Evolutionary conservation across 805 yeast species (phyloP).

Genomic region (Debaryomyces castellii): DNA sequence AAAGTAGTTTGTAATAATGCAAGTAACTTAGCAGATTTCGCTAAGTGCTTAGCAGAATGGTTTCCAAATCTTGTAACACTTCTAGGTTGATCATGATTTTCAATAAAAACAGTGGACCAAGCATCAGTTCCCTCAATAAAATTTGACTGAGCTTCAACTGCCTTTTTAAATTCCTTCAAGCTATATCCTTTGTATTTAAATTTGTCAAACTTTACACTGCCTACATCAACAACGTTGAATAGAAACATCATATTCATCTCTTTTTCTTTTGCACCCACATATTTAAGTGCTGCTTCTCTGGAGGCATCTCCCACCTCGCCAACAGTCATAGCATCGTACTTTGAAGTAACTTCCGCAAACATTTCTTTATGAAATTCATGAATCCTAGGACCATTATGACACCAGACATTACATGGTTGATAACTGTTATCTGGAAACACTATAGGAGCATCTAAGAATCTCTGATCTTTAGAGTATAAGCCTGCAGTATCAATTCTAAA

Average conservation of each 20-base stretch:
- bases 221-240: conserved; percentile 36
- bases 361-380: conserved; percentile 59
- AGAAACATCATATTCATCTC: conserved; percentile 39
- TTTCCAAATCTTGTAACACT: conserved; percentile 53
- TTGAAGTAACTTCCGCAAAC: conserved; percentile 38
- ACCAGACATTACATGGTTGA: conserved; percentile 36
- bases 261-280: conserved; percentile 39
- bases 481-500: conserved; percentile 60
- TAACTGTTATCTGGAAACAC: conserved; percentile 36
- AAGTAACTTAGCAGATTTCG: conserved; percentile 47
- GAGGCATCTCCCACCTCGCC: conserved; percentile 54
- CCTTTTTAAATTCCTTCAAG: conserved; percentile 43
- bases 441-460: conserved; percentile 50
- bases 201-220: conserved; percentile 34
- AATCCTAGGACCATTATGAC: conserved; percentile 52
- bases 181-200: conserved; percentile 32
- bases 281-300: conserved; percentile 42
- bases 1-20: conserved; percentile 45
- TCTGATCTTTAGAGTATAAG: conserved; percentile 48
- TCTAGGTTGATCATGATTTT: conserved; percentile 62
- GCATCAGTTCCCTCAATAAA: conserved; percentile 51
- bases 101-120: conserved; percentile 57
- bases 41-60: conserved; percentile 33
- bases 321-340: conserved; percentile 55
- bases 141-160: conserved; percentile 30